These are phyloP conservation scores for Phytomonas sp. DNA, from an alignment of 208 protist genomes.

Conservation along the genomic window DNA sequence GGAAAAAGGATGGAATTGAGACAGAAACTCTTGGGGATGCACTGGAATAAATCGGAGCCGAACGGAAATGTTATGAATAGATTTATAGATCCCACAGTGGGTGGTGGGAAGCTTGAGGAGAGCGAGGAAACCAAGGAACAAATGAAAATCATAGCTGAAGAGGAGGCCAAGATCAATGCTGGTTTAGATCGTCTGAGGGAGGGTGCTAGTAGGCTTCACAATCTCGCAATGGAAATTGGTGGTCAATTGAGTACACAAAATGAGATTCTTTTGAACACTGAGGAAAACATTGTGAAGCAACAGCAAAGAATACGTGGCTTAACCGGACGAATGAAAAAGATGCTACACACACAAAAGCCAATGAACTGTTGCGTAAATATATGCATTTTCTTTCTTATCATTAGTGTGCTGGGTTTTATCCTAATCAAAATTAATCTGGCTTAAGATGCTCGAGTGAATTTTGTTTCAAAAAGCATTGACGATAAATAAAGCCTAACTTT, in stretches of 20 bases:
- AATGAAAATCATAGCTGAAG: slow-evolving; percentile 46
- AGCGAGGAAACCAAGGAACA: slow-evolving; percentile 43
- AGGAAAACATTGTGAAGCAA: slow-evolving; percentile 48
- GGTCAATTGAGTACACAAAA: slow-evolving; percentile 64
- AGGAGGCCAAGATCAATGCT: slow-evolving; percentile 63
- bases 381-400: slow-evolving; percentile 45
- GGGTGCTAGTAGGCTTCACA: slow-evolving; percentile 39
- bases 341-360: slow-evolving; percentile 49
- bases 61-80: slow-evolving; percentile 20
- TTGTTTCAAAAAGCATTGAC: background rate
- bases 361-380: slow-evolving; percentile 59
- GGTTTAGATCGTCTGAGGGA: slow-evolving; percentile 49
- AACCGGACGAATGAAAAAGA: slow-evolving; percentile 41
- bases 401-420: slow-evolving; percentile 57
- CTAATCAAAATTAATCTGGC: slow-evolving; percentile 46
- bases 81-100: slow-evolving; percentile 37
- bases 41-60: slow-evolving; percentile 11
- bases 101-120: slow-evolving; percentile 58
- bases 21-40: slow-evolving; percentile 38
- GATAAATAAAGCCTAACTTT: background rate
- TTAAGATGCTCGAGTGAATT: background rate
- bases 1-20: slow-evolving; percentile 49
- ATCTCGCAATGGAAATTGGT: slow-evolving; percentile 48
- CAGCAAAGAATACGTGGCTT: slow-evolving; percentile 34
- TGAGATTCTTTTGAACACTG: slow-evolving; percentile 51